Evolutionary conservation across 2,329 filamentous ascomycete species (phyloP).

Genomic region (Cercospora citrullina): DNA sequence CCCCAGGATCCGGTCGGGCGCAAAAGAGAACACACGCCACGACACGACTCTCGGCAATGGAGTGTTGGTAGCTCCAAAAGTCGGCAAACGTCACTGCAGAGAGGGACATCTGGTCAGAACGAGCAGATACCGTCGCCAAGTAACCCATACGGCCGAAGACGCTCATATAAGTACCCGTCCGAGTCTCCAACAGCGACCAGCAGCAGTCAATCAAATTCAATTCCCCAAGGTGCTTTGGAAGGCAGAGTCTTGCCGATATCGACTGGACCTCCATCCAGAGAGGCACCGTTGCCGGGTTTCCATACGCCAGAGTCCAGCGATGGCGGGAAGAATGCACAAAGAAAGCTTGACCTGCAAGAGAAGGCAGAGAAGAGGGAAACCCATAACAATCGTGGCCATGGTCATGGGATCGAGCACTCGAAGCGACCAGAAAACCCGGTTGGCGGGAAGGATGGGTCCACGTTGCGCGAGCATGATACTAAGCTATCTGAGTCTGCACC

Average conservation of each 20-base stretch:
- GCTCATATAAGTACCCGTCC: not conserved
- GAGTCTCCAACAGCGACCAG: not conserved
- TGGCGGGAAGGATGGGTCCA: not conserved
- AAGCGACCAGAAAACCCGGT: not conserved
- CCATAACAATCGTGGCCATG: not conserved
- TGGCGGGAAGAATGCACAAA: not conserved
- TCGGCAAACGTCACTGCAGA: not conserved
- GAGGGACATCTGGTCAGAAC: not conserved
- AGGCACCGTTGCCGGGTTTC: not conserved
- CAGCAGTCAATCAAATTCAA: not conserved
- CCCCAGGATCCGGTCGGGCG: constrained; percentile 1
- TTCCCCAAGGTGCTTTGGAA: not conserved
- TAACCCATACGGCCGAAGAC: not conserved
- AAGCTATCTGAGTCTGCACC: not conserved
- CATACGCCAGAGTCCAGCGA: not conserved
- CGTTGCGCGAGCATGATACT: not conserved
- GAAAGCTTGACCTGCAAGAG: not conserved
- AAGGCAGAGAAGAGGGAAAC: not conserved
- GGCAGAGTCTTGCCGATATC: not conserved
- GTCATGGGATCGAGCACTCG: not conserved
- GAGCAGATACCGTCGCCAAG: not conserved
- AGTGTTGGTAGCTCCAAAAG: not conserved
- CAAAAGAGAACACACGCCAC: not conserved
- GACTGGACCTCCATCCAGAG: not conserved
- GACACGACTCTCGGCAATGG: constrained; percentile 6